A percentile compares a stretch with the other conserved stretches of the same genome.
Evolutionary conservation across 768 basidiomycete genomes (phyloP).

Genomic region (Saitozyma sp.): DNA sequence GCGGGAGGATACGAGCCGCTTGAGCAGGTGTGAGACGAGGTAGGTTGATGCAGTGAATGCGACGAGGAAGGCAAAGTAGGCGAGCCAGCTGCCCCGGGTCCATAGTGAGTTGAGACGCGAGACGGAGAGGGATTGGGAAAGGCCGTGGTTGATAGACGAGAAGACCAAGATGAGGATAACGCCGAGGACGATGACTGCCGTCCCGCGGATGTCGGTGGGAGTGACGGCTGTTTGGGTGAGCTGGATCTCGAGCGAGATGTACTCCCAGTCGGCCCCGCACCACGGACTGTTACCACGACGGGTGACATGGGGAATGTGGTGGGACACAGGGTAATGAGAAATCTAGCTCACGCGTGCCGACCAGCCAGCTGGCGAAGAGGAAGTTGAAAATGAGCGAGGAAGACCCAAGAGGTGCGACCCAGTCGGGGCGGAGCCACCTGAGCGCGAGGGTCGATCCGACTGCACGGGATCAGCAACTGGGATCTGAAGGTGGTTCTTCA

Average conservation of each 20-base stretch:
- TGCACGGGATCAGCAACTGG: not conserved
- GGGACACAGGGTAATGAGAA: not conserved
- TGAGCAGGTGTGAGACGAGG: conserved; percentile 70
- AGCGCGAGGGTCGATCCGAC: conserved; percentile 43
- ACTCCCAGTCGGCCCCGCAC: too few species aligned
- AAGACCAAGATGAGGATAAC: conserved; percentile 52
- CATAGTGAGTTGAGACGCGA: conserved; percentile 73
- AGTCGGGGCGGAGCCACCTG: conserved; percentile 61
- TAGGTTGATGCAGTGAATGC: conserved; percentile 66
- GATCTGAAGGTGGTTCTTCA: not conserved
- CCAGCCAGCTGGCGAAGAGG: conserved; percentile 68
- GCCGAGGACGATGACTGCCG: conserved; percentile 47
- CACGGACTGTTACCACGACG: too few species aligned
- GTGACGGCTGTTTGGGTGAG: conserved; percentile 42
- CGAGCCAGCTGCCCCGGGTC: conserved; percentile 85
- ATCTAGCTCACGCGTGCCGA: conserved; percentile 47
- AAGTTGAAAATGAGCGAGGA: conserved; percentile 95
- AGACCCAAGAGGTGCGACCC: conserved; percentile 92
- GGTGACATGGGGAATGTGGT: not conserved
- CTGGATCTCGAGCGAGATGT: not conserved
- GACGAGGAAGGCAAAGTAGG: conserved; percentile 79
- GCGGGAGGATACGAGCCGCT: conserved; percentile 69
- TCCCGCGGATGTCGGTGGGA: conserved; percentile 46
- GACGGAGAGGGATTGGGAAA: conserved; percentile 41
- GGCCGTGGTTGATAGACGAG: conserved; percentile 50